Base-by-base conservation (phyloP, 2,329 filamentous ascomycete genomes). In the Thermoascus crustaceus region DNA sequence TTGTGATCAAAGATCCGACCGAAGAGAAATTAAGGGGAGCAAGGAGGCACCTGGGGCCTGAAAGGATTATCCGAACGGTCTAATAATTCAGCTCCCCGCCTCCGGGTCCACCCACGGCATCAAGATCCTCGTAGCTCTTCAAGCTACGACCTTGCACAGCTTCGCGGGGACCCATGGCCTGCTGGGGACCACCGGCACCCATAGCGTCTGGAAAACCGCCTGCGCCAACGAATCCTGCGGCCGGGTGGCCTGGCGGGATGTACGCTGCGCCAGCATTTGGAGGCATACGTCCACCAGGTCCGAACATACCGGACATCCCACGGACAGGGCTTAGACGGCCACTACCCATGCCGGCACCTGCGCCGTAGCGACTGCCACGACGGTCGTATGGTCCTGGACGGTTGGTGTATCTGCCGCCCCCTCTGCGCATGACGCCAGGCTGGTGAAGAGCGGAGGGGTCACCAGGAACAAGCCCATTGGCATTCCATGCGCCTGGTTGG, bases 91-190 rank as follows among this genome's bases (percentile, higher is more conserved):
- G 68, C 65, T 95, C 89, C 18, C 85, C 83, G 25, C 81, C 78
- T 25, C 81, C 85, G 22, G 75, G 71, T 9, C 80, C 77, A 23
- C 78, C 78, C 39, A 82, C 81, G 30, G 93, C 89, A 65, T 98
- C 91, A 16, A 98, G 69, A 57, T 98, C 91, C 61, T 98, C 93
- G 57, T 98, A 98, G 60, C 86, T 95, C 73, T 94, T 94, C 46
- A 98, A 67, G 42, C 85, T 94, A 38, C 91, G 78, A 4, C 91
- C 91, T 48, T 93, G 85, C 1, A 94, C 87, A 7, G 91, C 89
- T 62, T 96, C 88, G 13, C 85, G 76, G 13, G 91, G 89, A 0
- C 87, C 88, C 41, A 88, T 81, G 2, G 82, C 79, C 21, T 67
- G 67, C 35, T 82, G 78, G 16, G 76, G 82, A 24, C 83, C 82